phyloP scores from a whole-genome alignment of 441 rosid genomes.

The Populus hybrid region DNA sequence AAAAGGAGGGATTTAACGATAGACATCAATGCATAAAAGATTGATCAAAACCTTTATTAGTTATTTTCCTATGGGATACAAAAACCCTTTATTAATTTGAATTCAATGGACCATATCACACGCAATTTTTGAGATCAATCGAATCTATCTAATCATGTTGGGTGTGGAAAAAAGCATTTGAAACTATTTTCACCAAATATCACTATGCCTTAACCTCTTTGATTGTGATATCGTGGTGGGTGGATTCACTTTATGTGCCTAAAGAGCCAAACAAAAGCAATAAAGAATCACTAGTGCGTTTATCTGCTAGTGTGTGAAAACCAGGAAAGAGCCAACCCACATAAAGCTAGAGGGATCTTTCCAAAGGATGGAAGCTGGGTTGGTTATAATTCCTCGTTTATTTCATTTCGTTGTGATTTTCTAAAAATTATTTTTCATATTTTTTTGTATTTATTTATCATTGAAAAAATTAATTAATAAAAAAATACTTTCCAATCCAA shows the following conservation, averaged over 20 bases:
- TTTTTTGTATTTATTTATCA: too few relatives aligned
- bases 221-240: slow-evolving; percentile 26
- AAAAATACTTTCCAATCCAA: too few relatives aligned
- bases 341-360: slow-evolving; percentile 38
- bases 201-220: slow-evolving; percentile 19
- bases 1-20: slow-evolving; percentile 15
- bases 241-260: slow-evolving; percentile 46
- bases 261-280: slow-evolving; percentile 45
- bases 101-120: slow-evolving; percentile 8
- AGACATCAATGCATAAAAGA: slow-evolving; percentile 17
- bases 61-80: not conserved
- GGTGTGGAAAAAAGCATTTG: slow-evolving; percentile 23
- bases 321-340: slow-evolving; percentile 29
- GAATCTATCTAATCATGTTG: slow-evolving; percentile 37
- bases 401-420: too few relatives aligned
- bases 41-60: slow-evolving; percentile 12
- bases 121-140: slow-evolving; percentile 25
- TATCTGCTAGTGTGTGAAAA: slow-evolving; percentile 22
- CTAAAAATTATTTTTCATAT: too few relatives aligned
- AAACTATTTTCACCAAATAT: slow-evolving; percentile 28
- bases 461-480: too few relatives aligned
- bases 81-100: too few relatives aligned
- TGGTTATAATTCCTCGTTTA: not conserved
- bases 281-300: slow-evolving; percentile 29
- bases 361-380: slow-evolving; percentile 29